Evolutionary conservation across 306 rosid genomes (phyloP).

Genomic region (Cucurbita moschata): DNA sequence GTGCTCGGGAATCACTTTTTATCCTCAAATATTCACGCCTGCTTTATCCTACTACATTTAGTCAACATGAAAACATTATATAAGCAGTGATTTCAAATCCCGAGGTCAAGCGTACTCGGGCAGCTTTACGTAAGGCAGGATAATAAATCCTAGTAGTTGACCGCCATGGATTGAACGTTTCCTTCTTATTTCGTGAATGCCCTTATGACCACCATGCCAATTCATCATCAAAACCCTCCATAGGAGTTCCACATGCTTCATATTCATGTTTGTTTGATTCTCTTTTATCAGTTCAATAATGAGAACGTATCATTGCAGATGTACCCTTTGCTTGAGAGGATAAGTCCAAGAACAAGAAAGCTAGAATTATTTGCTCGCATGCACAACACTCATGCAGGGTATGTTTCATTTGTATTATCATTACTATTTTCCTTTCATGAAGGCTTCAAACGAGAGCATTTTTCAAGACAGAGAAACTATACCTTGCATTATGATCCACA

Average conservation of each 20-base stretch:
- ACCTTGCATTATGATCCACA: neutral
- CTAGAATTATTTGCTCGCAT: constrained; percentile 93
- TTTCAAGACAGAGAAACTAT: neutral
- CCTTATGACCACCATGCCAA: too few relatives aligned
- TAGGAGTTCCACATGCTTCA: neutral
- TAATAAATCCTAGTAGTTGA: too few relatives aligned
- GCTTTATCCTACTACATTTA: too few relatives aligned
- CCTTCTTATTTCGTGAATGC: too few relatives aligned
- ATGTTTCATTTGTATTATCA: constrained; percentile 13
- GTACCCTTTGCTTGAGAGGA: constrained; percentile 94
- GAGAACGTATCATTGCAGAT: constrained; percentile 35
- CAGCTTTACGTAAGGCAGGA: too few relatives aligned
- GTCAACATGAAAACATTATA: too few relatives aligned
- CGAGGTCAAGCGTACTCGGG: too few relatives aligned
- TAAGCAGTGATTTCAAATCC: too few relatives aligned
- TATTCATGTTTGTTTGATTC: neutral
- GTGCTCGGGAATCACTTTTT: neutral
- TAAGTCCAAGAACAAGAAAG: constrained; percentile 97
- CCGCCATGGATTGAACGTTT: too few relatives aligned
- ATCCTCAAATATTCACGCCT: too few relatives aligned
- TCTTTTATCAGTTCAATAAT: neutral
- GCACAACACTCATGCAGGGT: constrained; percentile 99
- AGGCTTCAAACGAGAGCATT: neutral
- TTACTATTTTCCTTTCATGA: neutral
- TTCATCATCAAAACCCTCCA: neutral